Conservation (phyloP, 345 rosid genomes). For the Melastoma malabathricum region DNA sequence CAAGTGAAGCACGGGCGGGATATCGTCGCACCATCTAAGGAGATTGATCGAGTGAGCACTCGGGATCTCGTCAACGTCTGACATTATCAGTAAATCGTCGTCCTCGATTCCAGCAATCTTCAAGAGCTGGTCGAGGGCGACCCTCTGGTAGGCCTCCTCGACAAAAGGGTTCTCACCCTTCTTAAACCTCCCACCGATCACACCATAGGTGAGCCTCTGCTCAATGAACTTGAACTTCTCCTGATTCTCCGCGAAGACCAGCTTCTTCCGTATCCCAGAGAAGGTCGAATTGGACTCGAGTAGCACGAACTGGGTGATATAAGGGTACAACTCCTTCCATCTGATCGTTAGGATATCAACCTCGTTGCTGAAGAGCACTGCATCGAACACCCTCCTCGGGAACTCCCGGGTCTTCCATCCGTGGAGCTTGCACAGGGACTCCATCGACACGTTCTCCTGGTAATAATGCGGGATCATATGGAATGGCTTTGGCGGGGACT, state of each 20-base stretch:
- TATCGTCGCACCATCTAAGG: conserved; percentile 24
- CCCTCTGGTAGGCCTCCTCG: conserved; percentile 24
- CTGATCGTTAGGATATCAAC: conserved; percentile 17
- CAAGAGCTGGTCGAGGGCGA: conserved; percentile 20
- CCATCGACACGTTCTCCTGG: conserved; percentile 20
- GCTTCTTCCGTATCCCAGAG: conserved; percentile 16
- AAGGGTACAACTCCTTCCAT: conserved; percentile 25
- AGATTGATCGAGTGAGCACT: conserved; percentile 22
- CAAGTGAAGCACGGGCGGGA: conserved; percentile 18
- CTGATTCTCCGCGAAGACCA: conserved; percentile 11
- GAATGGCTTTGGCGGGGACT: conserved; percentile 15
- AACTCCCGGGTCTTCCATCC: conserved; percentile 20
- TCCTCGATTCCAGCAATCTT: conserved; percentile 20
- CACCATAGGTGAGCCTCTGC: conserved; percentile 17
- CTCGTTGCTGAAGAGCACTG: conserved; percentile 22
- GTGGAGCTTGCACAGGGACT: conserved; percentile 21
- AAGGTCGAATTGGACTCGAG: conserved; percentile 25
- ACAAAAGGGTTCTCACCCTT: conserved; percentile 24
- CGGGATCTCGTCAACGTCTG: conserved; percentile 27
- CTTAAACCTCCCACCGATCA: conserved; percentile 16
- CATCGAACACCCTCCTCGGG: conserved; percentile 23
- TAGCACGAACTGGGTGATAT: conserved; percentile 17
- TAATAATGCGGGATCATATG: conserved; percentile 14
- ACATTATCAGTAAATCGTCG: conserved; percentile 25
- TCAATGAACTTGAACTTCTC: conserved; percentile 19